Evolutionary conservation across 129 eudicot genomes (phyloP), one percentile per base, ranked within the genome.

Genomic region (Flaveria bidentis): DNA sequence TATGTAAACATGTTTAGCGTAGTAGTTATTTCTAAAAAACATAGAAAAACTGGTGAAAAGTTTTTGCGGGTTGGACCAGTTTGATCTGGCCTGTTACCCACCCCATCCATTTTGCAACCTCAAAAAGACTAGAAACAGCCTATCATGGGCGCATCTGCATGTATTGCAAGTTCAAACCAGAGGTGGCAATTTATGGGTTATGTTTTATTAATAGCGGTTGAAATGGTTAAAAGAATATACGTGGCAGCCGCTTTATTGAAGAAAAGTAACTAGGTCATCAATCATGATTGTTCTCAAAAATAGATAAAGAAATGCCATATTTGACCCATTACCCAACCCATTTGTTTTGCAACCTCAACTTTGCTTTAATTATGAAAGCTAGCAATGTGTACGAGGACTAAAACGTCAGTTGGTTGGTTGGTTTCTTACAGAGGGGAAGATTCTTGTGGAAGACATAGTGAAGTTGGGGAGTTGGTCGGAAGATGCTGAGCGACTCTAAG

Each of bases 361-460:
- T 4, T 11, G 9, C 44, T 58, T 64, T 20, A 67, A 18, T 10
- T 17, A 30, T 3, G 52, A 18, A 9, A 20, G 0, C 12, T 22
- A 18, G 62, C 49, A 45, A 45, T 45, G 7, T 9, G 12, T 45
- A 18, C 17, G 8, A 28, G 9, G 13, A 6, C 81, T 77, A 53
- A 55, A 42, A 49, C 15, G 10, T 41, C 18, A 46, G 53, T 49
- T 45, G 12, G 70, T 76, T 79, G 75, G 28, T 77, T 30, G 12
- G n/a, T n/a, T n/a, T n/a, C 11, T 30, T 71, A 75, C 93, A 94
- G 99, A 94, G 20, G 99, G 99, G n/a, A 94, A 94, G 86, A 91
- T 94, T 68, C 92, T 89, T 39, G 99, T 89, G 81, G 94, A 91
- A 87, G 99, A 94, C 79, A 89, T 94, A 66, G 92, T 94, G 69